Evolutionary conservation across 148 eudicot species (phyloP), one percentile per base, ranked within the genome.

Genomic region (Silene uniflora): DNA sequence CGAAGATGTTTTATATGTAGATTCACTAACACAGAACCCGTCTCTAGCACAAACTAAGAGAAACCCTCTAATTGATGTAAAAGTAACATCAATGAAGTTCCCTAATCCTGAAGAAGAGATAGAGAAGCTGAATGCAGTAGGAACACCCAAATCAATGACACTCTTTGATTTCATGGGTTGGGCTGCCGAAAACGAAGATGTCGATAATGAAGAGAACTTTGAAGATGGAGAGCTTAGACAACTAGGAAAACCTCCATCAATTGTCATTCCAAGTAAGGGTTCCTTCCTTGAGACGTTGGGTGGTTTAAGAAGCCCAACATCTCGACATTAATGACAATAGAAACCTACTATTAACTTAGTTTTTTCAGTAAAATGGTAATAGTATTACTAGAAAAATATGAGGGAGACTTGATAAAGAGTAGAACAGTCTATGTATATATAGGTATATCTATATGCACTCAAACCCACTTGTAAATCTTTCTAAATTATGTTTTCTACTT

Each of bases 131-230:
- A 89, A 78, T n/a, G 44, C 84, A 14, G 65, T 78, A 10, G 87
- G 80, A 13, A 79, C 89, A 18, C 94, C 86, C 0, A 74, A 81
- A 47, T 88, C 96, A 52, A 93, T 85, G 93, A 89, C 93, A 44
- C 77, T 93, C 19, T 83, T 78, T 9, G 96, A 93, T 72, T 91
- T 93, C 86, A 88, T 91, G 89, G 92, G 93, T 6, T 88, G 92
- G 92, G 75, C 55, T 68, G 29, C 35, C 52, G 88, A 87, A 27
- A 83, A 84, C 11, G 83, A 77, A 16, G 87, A 81, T 14, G 10
- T 16, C 5, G 89, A 83, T 0, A 32, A 72, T 23, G 85, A 79
- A 19, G 90, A 82, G 17, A 71, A 63, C 35, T 29, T 72, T 0
- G 83, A 1, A 19, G 42, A 62, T 35, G 89, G 86, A 7, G 87